Percentiles rank a stretch among this genome's conserved stretches.
phyloP scores from a whole-genome alignment of 495 filamentous ascomycete genomes.

The Cercophora samala region DNA sequence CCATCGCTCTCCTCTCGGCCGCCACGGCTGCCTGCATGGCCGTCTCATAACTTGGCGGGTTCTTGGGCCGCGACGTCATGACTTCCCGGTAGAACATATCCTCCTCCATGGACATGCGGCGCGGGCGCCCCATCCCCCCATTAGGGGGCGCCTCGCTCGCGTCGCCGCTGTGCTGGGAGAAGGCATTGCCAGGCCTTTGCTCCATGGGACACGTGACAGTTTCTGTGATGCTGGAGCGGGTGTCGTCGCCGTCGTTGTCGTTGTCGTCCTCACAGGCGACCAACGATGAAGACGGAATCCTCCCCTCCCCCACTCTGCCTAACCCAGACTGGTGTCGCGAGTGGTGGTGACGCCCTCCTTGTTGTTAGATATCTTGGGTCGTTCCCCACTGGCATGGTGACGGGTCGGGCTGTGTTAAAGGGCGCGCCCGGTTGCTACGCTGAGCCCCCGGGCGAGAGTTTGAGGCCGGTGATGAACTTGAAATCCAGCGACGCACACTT shows the following conservation, averaged over 20 bases:
- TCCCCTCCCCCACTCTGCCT: constrained; percentile 21
- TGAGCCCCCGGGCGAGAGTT: neutral
- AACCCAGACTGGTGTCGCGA: constrained; percentile 8
- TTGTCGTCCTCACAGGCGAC: neutral
- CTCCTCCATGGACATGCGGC: constrained; percentile 43
- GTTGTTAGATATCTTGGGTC: constrained; percentile 15
- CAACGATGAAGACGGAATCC: constrained; percentile 6
- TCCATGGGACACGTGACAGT: constrained; percentile 27
- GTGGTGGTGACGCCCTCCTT: constrained; percentile 25
- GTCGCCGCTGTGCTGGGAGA: constrained; percentile 33
- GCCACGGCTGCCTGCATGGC: constrained; percentile 32
- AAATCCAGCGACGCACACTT: neutral
- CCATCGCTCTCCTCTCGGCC: constrained; percentile 36
- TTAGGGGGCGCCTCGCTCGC: constrained; percentile 27
- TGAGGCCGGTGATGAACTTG: neutral
- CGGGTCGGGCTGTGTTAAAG: neutral
- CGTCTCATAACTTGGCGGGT: constrained; percentile 39
- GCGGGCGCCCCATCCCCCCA: constrained; percentile 23
- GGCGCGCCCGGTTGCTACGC: neutral
- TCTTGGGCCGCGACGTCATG: constrained; percentile 36
- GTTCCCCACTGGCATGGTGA: constrained; percentile 24
- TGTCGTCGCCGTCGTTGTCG: constrained; percentile 9
- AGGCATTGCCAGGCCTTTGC: constrained; percentile 32
- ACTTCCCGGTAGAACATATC: constrained; percentile 38
- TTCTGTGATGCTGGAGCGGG: constrained; percentile 10